Evolutionary conservation across 805 yeast genomes (phyloP).

Genomic region (Priceomyces haplophilus): DNA sequence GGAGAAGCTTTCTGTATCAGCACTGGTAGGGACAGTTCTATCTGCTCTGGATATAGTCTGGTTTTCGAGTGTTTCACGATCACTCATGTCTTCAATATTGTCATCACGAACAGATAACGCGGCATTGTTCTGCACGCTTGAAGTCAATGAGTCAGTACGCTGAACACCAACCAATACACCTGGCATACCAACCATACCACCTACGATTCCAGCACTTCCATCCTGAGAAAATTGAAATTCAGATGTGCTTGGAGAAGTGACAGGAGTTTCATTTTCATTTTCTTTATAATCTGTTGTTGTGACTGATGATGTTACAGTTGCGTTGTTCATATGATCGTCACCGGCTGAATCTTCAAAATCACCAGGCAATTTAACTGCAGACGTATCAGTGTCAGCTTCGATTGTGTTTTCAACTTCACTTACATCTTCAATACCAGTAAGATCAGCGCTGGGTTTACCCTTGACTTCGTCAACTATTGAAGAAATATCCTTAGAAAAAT

Average conservation of each 20-base stretch:
- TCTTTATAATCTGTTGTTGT: conserved; percentile 28
- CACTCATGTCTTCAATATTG: conserved; percentile 42
- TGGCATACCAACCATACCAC: conserved; percentile 42
- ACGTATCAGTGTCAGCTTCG: conserved; percentile 33
- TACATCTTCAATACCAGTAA: conserved; percentile 26
- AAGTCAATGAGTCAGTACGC: conserved; percentile 79
- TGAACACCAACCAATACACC: conserved; percentile 46
- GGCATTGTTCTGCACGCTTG: conserved; percentile 89
- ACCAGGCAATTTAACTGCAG: conserved; percentile 19
- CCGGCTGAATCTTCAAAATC: conserved; percentile 4
- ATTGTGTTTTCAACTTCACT: conserved; percentile 13
- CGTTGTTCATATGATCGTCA: conserved; percentile 17
- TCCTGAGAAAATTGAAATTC: conserved; percentile 45
- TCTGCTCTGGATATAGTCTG: conserved; percentile 8
- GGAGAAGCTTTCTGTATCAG: conserved; percentile 13
- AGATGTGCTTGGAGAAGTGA: conserved; percentile 47
- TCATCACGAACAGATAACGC: conserved; percentile 87
- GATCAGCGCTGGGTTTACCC: conserved; percentile 23
- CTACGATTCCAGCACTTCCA: conserved; percentile 29
- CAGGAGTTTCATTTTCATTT: conserved; percentile 41
- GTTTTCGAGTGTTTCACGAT: conserved; percentile 38
- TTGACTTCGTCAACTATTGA: conserved; percentile 26
- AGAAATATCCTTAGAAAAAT: conserved; percentile 4
- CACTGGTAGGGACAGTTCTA: conserved; percentile 13
- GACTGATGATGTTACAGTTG: conserved; percentile 36